phyloP scores from a whole-genome alignment of 176 grass and related monocot genomes.

The Oryza coarctata region DNA sequence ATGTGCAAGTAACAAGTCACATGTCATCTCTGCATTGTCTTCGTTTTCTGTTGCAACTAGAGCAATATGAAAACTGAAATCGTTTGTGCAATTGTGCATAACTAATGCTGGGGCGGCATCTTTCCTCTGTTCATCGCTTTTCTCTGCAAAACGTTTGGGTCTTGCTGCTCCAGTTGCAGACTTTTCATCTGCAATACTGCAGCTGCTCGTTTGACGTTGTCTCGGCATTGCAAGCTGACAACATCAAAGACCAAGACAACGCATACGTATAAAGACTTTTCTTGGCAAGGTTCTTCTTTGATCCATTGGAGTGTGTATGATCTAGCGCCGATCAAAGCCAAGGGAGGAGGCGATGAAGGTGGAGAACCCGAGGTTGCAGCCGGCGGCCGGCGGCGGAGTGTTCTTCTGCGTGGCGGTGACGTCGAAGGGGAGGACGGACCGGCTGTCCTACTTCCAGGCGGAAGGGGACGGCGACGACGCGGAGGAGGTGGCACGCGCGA shows the following conservation, averaged over 20 bases:
- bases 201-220: slow-evolving; percentile 19
- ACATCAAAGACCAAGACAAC: not conserved
- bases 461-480: slow-evolving; percentile 35
- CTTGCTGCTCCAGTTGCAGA: not conserved
- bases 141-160: not conserved
- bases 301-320: not conserved
- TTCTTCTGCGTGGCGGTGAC: slow-evolving; percentile 54
- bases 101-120: slow-evolving; percentile 19
- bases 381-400: not conserved
- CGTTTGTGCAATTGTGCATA: slow-evolving; percentile 26
- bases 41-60: slow-evolving; percentile 22
- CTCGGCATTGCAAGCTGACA: not conserved
- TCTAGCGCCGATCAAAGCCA: slow-evolving; percentile 12
- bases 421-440: slow-evolving; percentile 33
- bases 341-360: not conserved
- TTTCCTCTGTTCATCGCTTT: slow-evolving; percentile 26
- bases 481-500: slow-evolving; percentile 36
- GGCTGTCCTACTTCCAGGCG: slow-evolving; percentile 44
- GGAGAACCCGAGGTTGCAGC: not conserved
- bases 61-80: slow-evolving; percentile 18
- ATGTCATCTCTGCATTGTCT: slow-evolving; percentile 13
- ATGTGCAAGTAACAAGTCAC: slow-evolving; percentile 20
- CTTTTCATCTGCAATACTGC: slow-evolving; percentile 24
- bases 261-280: not conserved
- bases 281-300: not conserved